Evolutionary conservation across 768 basidiomycete genomes (phyloP).

Genomic region (Boletus subcaerulescens): DNA sequence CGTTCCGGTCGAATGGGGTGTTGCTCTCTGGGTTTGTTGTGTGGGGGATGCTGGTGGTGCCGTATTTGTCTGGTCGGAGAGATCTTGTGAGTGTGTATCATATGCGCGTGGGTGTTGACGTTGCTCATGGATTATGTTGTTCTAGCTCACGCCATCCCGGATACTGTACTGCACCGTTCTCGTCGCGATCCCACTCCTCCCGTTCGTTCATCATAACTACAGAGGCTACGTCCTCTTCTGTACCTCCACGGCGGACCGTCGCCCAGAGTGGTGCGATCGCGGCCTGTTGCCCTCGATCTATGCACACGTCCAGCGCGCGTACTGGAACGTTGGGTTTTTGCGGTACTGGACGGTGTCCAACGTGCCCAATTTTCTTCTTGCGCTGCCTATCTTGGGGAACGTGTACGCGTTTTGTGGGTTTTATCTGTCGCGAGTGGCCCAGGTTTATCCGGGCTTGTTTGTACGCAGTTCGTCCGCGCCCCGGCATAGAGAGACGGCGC

Average conservation of each 20-base stretch:
- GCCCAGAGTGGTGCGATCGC: conserved; percentile 61
- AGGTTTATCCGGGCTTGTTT: conserved; percentile 1
- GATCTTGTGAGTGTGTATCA: conserved; percentile 23
- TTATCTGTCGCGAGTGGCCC: conserved; percentile 18
- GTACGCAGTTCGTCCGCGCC: not conserved
- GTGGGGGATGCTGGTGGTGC: conserved; percentile 67
- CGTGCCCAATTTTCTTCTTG: conserved; percentile 84
- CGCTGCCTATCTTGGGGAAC: conserved; percentile 62
- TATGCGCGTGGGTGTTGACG: not conserved
- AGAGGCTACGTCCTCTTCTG: conserved; percentile 72
- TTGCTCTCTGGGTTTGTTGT: conserved; percentile 73
- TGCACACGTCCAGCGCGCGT: conserved; percentile 71
- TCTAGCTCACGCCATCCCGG: conserved; percentile 35
- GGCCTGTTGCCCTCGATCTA: conserved; percentile 67
- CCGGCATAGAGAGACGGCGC: conserved; percentile 1
- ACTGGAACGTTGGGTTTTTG: conserved; percentile 87
- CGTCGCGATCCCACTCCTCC: conserved; percentile 48
- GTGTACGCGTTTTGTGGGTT: conserved; percentile 35
- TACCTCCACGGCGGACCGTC: conserved; percentile 12
- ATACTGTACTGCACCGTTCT: conserved; percentile 40
- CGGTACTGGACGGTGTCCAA: conserved; percentile 83
- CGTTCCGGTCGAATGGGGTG: conserved; percentile 77
- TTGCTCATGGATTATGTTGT: not conserved
- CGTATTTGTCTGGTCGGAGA: conserved; percentile 40
- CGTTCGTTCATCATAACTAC: conserved; percentile 72